Evolutionary conservation across 495 filamentous ascomycete genomes (phyloP), one percentile per base, ranked within the genome.

Genomic region (Bombardia bombarda): DNA sequence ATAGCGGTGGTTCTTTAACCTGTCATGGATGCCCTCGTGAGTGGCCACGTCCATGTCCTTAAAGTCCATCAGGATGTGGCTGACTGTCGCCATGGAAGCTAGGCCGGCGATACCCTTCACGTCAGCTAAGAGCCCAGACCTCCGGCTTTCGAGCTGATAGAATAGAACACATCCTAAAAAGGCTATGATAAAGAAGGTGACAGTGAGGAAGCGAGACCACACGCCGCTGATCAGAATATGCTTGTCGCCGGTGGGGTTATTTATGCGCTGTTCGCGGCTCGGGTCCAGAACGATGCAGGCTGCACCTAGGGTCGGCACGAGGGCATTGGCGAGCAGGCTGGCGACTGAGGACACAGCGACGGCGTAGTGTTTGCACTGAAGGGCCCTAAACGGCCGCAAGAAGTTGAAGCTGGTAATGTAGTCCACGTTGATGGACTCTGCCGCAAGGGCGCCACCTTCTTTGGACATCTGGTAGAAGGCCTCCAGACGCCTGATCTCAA

Each of bases 31-130:
- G 36, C 75, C 67, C 30, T 75, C 57, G n/a, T 78, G 75, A 2
- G 62, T 70, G 7, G 79, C 81, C 0, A 75, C 73, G 55, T 87
- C 83, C 58, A 86, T 70, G 47, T 80, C 78, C 47, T 79, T 78
- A 49, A 87, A 86, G 52, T 87, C 83, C 59, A 74, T 79, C 44
- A 86, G 66, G 59, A 87, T 84, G 51, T 86, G 83, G 40, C 70
- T 73, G 43, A 73, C 74, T 18, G 77, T 82, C 2, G 83, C 81
- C 81, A 87, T 85, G 21, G 81, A 73, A 13, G 83, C 83, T 9
- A 87, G 70, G 18, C 83, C 83, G 5, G 83, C 82, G 39, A 87
- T 83, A 12, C 83, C 83, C 38, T 78, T 82, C 5, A 83, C 82
- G 52, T 86, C 83, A 18, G 74, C 72, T 1, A 79, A 53, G 7